Evolutionary conservation across 495 filamentous ascomycete species (phyloP).

Genomic region (Aspergillus nanangensis): DNA sequence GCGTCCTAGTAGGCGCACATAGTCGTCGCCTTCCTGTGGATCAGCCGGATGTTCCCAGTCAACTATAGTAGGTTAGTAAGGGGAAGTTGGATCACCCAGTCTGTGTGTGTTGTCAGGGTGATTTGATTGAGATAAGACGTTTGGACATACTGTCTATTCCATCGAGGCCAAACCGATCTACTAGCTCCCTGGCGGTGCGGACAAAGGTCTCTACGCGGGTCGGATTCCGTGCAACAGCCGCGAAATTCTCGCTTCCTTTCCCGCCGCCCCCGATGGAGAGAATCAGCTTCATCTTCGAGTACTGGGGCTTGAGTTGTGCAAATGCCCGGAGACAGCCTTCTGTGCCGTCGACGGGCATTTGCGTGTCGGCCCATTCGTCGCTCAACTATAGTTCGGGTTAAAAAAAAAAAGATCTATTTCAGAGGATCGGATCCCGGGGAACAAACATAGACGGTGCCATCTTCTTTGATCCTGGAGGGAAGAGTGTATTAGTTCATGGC

Average conservation of each 20-base stretch:
- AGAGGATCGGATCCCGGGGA: not conserved
- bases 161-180: conserved; percentile 73
- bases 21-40: conserved; percentile 64
- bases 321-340: conserved; percentile 76
- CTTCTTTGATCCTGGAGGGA: conserved; percentile 61
- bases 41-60: conserved; percentile 87
- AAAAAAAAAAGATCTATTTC: conserved; percentile 3
- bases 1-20: conserved; percentile 64
- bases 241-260: conserved; percentile 72
- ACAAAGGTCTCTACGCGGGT: conserved; percentile 66
- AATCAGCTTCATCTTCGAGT: conserved; percentile 72
- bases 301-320: conserved; percentile 64
- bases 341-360: conserved; percentile 73
- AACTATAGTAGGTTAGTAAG: conserved; percentile 44
- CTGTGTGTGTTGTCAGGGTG: not conserved
- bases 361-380: conserved; percentile 80
- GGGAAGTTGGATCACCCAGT: not conserved
- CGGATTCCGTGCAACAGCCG: conserved; percentile 61
- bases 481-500: conserved; percentile 24
- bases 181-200: conserved; percentile 62
- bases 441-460: conserved; percentile 77
- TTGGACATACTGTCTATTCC: conserved; percentile 70
- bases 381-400: conserved; percentile 56
- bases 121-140: conserved; percentile 6
- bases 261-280: conserved; percentile 86